Base-by-base conservation (phyloP, 1,284 basidiomycete genomes). In the Trametes versicolor region DNA sequence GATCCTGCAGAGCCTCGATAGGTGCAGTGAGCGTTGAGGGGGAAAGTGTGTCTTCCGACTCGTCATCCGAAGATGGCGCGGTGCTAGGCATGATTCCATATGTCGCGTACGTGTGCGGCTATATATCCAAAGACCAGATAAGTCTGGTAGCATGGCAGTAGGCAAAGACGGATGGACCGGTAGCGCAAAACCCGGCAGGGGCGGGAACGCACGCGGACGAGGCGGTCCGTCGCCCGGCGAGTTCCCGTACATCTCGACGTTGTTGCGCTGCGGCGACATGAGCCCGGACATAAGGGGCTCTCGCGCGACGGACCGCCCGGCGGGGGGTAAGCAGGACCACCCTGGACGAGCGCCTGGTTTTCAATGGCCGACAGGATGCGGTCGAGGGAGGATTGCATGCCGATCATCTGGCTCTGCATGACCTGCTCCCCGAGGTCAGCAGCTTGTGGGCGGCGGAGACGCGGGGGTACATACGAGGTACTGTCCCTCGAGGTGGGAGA, bases 391-490 rank as follows among this genome's bases (percentile, higher is more conserved):
- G 92, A 91, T 78, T 94, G 93, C 89, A 94, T 92, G 70, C 93
- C 92, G 73, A 94, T 94, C 91, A 94, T 94, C 75, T 94, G 93
- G 78, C 91, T 92, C 77, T 94, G 93, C 88, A 94, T 92, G 72
- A 94, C 90, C 91, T 91, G 39, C 32, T 29, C 15, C 48, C 6
- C n/a, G 10, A 34, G 21, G 45, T 50, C 45, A 27, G 36, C 37
- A 19, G 37, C 21, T 1, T 15, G 51, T 56, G 8, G 47, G 56
- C 56, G 39, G 45, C 61, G 29, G 37, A 15, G 36, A 50, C 58
- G 27, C 43, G 25, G 10, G 60, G 56, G 59, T 56, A 48, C 80
- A 64, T 79, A 93, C 92, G 74, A 94, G 75, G 75, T 93, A 94
- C 77, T 94, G 92, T 68, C 91, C 91, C 77, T 94, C 92, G 68